These are phyloP conservation scores for Skeletonema costatum DNA, from an alignment of 108 stramenopile genomes.

Conservation along the genomic window DNA sequence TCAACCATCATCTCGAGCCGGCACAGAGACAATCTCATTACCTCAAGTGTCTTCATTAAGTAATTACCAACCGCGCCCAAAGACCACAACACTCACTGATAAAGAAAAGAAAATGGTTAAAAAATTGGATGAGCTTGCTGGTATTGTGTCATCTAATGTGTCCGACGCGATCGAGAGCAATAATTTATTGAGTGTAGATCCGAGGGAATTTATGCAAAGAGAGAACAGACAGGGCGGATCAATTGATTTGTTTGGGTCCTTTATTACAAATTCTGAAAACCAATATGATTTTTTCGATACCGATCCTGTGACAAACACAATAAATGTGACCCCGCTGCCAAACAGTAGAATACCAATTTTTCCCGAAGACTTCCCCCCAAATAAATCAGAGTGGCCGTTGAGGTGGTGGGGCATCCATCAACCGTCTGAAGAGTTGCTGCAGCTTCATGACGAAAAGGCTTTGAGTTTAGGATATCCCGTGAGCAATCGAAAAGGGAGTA, in stretches of 20 bases:
- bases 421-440: conserved; percentile 26
- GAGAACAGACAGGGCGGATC: not conserved
- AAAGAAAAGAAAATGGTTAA: conserved; percentile 7
- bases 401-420: conserved; percentile 47
- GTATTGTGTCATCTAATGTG: conserved; percentile 10
- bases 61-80: conserved; percentile 6
- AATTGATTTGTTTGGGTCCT: conserved; percentile 38
- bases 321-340: conserved; percentile 31
- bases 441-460: conserved; percentile 27
- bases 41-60: not conserved
- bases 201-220: not conserved
- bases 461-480: conserved; percentile 20
- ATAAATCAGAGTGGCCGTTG: conserved; percentile 40
- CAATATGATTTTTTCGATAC: conserved; percentile 39
- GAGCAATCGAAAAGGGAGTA: not conserved
- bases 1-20: not conserved
- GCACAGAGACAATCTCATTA: not conserved
- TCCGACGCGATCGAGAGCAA: not conserved
- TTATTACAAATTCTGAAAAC: conserved; percentile 23
- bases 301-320: conserved; percentile 20
- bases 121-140: conserved; percentile 22
- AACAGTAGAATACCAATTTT: conserved; percentile 43
- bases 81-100: conserved; percentile 3
- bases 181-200: conserved; percentile 6
- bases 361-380: conserved; percentile 48